These are phyloP conservation scores for Chlamydomonas sphaeroides DNA, from an alignment of 139 green algal genomes.

Conservation along the genomic window DNA sequence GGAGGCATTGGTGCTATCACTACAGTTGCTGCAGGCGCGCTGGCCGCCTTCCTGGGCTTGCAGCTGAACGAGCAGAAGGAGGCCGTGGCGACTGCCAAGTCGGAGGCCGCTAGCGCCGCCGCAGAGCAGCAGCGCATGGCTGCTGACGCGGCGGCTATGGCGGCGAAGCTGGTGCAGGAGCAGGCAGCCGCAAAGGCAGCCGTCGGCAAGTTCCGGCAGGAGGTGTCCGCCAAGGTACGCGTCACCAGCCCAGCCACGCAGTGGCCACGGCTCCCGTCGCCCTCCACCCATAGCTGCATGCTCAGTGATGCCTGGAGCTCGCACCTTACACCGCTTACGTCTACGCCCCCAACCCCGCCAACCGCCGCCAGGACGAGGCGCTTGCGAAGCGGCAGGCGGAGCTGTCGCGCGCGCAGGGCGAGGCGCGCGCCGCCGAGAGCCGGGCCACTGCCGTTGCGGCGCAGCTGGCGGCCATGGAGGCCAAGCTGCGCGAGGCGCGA, in stretches of 20 bases:
- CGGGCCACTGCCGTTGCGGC: neutral
- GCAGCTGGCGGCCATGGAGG: conserved; percentile 5
- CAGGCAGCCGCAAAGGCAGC: neutral
- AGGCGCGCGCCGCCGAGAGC: conserved; percentile 2
- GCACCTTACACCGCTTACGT: neutral
- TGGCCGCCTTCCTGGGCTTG: conserved; percentile 4
- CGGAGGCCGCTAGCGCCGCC: neutral
- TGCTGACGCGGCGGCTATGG: neutral
- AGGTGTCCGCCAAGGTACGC: conserved; percentile 2
- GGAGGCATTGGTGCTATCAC: neutral
- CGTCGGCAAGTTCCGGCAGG: neutral
- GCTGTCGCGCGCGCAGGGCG: neutral
- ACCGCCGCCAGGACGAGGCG: conserved; percentile 11
- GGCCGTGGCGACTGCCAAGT: neutral
- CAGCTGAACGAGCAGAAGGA: conserved; percentile 25
- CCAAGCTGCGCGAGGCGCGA: conserved; percentile 5
- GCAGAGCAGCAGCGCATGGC: neutral
- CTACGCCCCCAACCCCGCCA: neutral
- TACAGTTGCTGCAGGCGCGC: neutral
- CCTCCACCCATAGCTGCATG: neutral
- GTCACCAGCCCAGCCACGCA: neutral
- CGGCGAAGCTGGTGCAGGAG: conserved; percentile 1
- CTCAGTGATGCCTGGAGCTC: neutral
- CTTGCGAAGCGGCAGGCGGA: neutral
- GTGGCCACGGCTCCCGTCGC: neutral